phyloP scores from a whole-genome alignment of 2,329 filamentous ascomycete genomes.

The Aspergillus uvarum region DNA sequence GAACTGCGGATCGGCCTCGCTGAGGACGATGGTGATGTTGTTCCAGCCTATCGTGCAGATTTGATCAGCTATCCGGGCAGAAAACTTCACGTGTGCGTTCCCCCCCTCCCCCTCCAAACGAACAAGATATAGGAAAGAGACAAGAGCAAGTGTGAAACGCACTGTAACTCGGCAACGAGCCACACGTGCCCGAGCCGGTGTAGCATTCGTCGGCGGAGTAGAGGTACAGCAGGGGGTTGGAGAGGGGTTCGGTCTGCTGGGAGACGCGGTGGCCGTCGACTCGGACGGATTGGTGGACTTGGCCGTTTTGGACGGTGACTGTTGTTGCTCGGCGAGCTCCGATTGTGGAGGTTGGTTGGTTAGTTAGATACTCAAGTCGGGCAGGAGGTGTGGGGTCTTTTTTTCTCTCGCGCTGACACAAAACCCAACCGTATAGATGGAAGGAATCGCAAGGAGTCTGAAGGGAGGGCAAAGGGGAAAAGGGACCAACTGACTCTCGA shows the following conservation, averaged over 20 bases:
- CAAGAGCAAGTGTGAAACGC: neutral
- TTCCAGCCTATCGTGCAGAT: neutral
- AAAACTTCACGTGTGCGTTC: neutral
- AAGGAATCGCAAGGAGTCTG: too few species aligned
- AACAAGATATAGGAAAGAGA: neutral
- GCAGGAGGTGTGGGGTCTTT: too few species aligned
- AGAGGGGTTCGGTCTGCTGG: constrained; percentile 6
- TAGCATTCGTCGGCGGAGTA: constrained; percentile 15
- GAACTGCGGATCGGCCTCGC: neutral
- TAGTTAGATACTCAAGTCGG: too few species aligned
- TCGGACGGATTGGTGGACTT: neutral
- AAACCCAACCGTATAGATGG: too few species aligned
- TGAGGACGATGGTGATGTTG: neutral
- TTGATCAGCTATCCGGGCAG: too few species aligned
- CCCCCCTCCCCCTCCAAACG: neutral
- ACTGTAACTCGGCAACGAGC: constrained; percentile 5
- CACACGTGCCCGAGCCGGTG: constrained; percentile 2
- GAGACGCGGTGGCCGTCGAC: constrained; percentile 1
- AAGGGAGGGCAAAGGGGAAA: too few species aligned
- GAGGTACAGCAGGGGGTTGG: constrained; percentile 8
- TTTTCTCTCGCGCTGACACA: too few species aligned
- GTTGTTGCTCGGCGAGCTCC: too few species aligned
- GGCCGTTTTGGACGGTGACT: neutral
- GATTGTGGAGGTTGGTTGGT: neutral
- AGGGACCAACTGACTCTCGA: neutral